Evolutionary conservation across 169 alveolate species (phyloP), one percentile per base, ranked within the genome.

Genomic region (Plasmodium cynomolgi): DNA sequence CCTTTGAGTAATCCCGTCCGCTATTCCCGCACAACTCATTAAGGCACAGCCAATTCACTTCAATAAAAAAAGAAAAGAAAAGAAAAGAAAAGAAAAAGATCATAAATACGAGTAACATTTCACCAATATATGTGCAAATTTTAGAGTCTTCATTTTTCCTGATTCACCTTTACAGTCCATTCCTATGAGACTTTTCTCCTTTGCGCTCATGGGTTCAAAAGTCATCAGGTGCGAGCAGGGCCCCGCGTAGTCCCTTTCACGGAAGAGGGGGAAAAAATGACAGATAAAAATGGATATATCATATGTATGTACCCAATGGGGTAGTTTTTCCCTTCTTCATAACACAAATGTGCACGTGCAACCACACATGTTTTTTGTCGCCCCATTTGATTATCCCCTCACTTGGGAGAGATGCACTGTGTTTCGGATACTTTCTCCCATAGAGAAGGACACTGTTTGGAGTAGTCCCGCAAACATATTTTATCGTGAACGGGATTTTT

Each of bases 351-450:
- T 82, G 20, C 11, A 82, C 11, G 41, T 2, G 39, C 31, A 20
- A 68, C 20, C 80, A 83, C 68, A 81, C 31, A 81, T 31, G 9
- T 11, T 8, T 73, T 17, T 20, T 8, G 77, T 41, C 6, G 15
- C 1, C 62, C 26, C 68, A 26, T 54, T 20, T 23, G 20, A 34
- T 71, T 23, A 50, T 75, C 79, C 2, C 23, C 26, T 54, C 81
- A 86, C 93, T 86, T 86, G n/a, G 93, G 93, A 17, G 93, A 20
- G 41, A 58, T 75, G 47, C 93, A 86, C 81, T 86, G 93, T 8
- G 85, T 77, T 75, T 86, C 93, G 56, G 93, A 75, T 54, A 86
- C 62, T 86, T 58, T 80, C 47, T 86, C 93, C 93, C 93, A 86
- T 20, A 50, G 41, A 37, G 93, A 75, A 54, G 93, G 93, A 75